Conservation (phyloP, 2,329 filamentous ascomycete species). For the Pseudocercospora macadamiae region DNA sequence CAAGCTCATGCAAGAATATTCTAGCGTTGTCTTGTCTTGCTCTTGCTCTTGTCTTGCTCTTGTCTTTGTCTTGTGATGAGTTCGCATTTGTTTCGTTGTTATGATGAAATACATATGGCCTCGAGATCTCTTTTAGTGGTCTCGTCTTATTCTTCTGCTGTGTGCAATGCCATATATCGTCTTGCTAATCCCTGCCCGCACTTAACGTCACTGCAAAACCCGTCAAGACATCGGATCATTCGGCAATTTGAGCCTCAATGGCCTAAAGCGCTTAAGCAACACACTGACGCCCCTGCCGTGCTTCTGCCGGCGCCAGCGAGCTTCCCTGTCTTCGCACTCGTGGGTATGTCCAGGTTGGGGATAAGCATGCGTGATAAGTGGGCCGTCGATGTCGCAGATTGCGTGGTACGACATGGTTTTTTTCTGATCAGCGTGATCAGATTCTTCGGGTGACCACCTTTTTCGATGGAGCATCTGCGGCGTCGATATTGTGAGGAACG, state of each 20-base stretch:
- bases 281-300: not conserved
- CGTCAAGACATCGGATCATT: not conserved
- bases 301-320: not conserved
- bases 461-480: not conserved
- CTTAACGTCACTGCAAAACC: too few relatives aligned
- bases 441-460: not conserved
- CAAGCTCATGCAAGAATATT: conserved; percentile 7
- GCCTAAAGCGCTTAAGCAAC: not conserved
- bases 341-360: not conserved
- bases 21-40: conserved; percentile 9
- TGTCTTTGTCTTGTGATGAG: too few relatives aligned
- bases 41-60: too few relatives aligned
- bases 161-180: too few relatives aligned
- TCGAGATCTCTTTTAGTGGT: too few relatives aligned
- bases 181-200: too few relatives aligned
- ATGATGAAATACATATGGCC: too few relatives aligned
- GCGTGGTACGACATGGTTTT: not conserved
- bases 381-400: too few relatives aligned
- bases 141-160: too few relatives aligned
- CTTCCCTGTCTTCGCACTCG: not conserved
- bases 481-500: not conserved
- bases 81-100: too few relatives aligned
- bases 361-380: not conserved
- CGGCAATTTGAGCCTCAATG: conserved; percentile 10
- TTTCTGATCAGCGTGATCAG: too few relatives aligned